Base-by-base conservation (phyloP, 805 yeast genomes). In the Spencermartinsiella europaea region DNA sequence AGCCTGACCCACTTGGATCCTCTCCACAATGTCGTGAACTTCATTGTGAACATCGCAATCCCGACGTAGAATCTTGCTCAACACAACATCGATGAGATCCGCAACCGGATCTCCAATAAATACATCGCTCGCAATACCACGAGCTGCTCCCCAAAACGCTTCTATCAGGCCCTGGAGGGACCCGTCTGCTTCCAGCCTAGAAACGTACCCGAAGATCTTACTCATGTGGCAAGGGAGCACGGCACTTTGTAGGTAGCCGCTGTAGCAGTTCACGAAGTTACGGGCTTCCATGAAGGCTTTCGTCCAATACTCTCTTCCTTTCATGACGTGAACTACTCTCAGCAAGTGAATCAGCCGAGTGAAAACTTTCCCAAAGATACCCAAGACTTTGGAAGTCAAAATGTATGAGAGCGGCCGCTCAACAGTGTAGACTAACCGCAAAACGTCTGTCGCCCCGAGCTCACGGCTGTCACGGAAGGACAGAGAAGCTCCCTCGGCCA, bases 381-480 rank as follows among this genome's bases (percentile, higher is more conserved):
- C 12, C n/a, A 38, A n/a, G 12, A 46, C 47, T 20, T 14, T 17
- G 5, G 34, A 12, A 21, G 22, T 48, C 8, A 50, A 22, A 7
- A 50, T 20, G 5, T 48, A 27, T 5, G 42, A 22, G n/a, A 43
- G 31, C 2, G 54, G 54, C 19, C 28, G 21, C 12, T 45, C 52
- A 4, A 47, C 49, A 14, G 16, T 38, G 42, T 46, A 48, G 10
- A 16, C 33, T 5, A 50, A 27, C 15, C 33, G 34, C n/a, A 49
- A 27, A 8, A 17, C 17, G 22, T 44, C 43, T n/a, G 50, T 49
- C 22, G 44, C 46, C 15, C n/a, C 2, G 14, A 47, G n/a, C n/a
- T 36, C 20, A 12, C 19, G 14, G n/a, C 15, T 28, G 22, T 40
- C 34, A n/a, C n/a, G n/a, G n/a, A n/a, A n/a, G n/a, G n/a, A n/a